Base-by-base conservation (phyloP, 352 stramenopile genomes). In the Globisporangium alternatum region DNA sequence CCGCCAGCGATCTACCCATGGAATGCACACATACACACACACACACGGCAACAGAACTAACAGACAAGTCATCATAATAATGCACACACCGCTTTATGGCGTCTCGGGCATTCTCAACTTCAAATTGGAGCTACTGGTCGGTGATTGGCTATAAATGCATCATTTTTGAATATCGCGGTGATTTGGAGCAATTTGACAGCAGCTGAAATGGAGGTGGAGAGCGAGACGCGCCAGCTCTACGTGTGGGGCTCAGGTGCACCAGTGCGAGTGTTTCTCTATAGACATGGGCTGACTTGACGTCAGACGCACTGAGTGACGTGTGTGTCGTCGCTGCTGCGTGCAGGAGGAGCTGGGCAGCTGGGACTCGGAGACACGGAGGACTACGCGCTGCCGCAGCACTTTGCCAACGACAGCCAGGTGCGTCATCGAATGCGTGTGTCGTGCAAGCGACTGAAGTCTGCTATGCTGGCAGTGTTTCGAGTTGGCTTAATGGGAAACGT, bases 311-410 rank as follows among this genome's bases (percentile, higher is more conserved):
- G 19, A 53, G 8, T 1, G 22, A 53, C 8, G 5, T 28, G 9
- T 3, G n/a, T n/a, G 52, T 25, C 31, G 1, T 22, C 25, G 47
- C 19, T 4, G 19, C 5, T 22, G 19, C 35, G 43, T 59, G 43
- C 62, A 91, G 85, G 85, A 33, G 81, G 81, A 2, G 66, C 76
- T 22, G 85, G 85, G 0, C 85, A 94, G 56, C 75, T 94, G 41
- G 85, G 83, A 15, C 61, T 91, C 4, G 77, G 77, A 30, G 74
- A 78, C 21, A 48, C 67, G 22, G 70, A 80, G 2, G 85, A 94
- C 67, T 78, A 85, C 37, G 69, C 78, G 41, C 56, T 85, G 41
- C 85, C 85, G 15, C 81, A 88, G 69, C 66, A 17, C n/a, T 79
- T 82, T 58, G 17, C 39, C 0, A 63, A 56, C 10, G 25, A 25